Evolutionary conservation across 192 early-diverging fungal species (phyloP).

Genomic region (Dissophora ornata): DNA sequence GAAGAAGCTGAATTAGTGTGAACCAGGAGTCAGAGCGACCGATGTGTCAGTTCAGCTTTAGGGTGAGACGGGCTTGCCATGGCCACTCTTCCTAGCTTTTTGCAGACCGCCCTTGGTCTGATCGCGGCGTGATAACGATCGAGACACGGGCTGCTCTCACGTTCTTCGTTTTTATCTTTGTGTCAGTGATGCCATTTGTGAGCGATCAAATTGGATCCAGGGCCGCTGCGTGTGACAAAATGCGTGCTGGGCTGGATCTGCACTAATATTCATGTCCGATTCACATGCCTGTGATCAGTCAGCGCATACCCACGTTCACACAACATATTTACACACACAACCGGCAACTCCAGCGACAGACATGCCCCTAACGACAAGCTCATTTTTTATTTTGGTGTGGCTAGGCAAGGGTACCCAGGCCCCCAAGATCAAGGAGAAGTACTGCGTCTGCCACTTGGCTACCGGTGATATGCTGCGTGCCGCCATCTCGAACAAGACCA

Average conservation of each 20-base stretch:
- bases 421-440: slow-evolving; percentile 94
- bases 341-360: no score
- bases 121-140: slow-evolving; percentile 25
- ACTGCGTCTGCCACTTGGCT: slow-evolving; percentile 97
- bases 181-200: slow-evolving; percentile 20
- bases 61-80: no score
- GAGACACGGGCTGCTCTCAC: neutral
- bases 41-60: no score
- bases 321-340: no score
- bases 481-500: slow-evolving; percentile 91
- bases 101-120: no score
- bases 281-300: slow-evolving; percentile 31
- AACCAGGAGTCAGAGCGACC: no score
- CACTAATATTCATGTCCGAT: slow-evolving; percentile 10
- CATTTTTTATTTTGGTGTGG: no score
- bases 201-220: slow-evolving; percentile 41
- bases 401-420: slow-evolving; percentile 94
- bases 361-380: no score
- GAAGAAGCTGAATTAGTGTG: no score
- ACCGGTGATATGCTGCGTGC: slow-evolving; percentile 99
- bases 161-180: neutral
- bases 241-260: no score
- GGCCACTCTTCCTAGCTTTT: no score
- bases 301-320: neutral
- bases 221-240: slow-evolving; percentile 16